Evolutionary conservation across 164 flowering plant species (phyloP).

Genomic region (Magnolia sinica): DNA sequence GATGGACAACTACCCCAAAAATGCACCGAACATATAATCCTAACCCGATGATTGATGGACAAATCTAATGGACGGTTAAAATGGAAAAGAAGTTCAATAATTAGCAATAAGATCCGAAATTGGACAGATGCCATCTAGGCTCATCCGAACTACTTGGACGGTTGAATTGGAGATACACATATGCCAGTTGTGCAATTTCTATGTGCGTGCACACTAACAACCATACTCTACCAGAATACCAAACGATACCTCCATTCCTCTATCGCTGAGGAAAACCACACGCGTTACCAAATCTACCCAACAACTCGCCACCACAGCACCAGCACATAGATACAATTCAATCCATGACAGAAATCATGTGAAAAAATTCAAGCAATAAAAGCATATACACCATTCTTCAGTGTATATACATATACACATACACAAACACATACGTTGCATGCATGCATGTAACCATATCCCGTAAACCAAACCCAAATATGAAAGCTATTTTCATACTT

Average conservation of each 20-base stretch:
- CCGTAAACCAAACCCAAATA: not conserved
- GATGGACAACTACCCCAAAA: not conserved
- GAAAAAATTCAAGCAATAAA: not conserved
- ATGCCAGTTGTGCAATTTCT: not conserved
- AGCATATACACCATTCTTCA: not conserved
- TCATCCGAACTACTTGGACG: no score
- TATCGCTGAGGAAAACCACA: no score
- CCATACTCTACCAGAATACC: not conserved
- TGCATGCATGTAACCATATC: not conserved
- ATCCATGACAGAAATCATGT: not conserved
- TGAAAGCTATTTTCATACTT: not conserved
- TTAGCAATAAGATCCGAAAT: no score
- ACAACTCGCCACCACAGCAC: not conserved
- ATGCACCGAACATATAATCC: not conserved
- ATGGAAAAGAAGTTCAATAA: no score
- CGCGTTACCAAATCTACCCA: not conserved
- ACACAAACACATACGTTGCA: not conserved
- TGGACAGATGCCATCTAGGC: no score
- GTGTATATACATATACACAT: not conserved
- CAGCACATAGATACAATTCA: not conserved
- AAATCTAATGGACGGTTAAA: no score
- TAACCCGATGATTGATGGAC: not conserved
- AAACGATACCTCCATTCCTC: not conserved
- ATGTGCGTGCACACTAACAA: not conserved
- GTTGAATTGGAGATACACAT: not conserved